Evolutionary conservation across 441 rosid species (phyloP).

Genomic region (Gossypium laxum): DNA sequence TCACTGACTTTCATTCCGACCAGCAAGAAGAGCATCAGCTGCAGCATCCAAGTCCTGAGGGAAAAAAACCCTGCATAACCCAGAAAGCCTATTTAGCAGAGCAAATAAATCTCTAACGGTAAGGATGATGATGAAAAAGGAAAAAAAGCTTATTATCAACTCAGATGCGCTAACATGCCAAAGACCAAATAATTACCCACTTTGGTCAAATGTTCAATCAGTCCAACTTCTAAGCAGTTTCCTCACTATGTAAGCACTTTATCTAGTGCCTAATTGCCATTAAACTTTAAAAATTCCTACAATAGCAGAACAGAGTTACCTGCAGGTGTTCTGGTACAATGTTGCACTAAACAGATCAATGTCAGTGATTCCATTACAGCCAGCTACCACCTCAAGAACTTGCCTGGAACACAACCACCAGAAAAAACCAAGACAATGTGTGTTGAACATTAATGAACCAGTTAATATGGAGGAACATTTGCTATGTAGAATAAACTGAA

Average conservation of each 20-base stretch:
- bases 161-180: neutral
- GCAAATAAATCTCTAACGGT: neutral
- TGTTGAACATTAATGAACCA: neutral
- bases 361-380: constrained; percentile 64
- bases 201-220: neutral
- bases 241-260: neutral
- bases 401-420: constrained; percentile 39
- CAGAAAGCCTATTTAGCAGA: neutral
- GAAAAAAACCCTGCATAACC: constrained; percentile 68
- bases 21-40: constrained; percentile 65
- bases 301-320: constrained; percentile 31
- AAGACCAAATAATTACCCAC: neutral
- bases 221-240: neutral
- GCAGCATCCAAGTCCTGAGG: constrained; percentile 75
- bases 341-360: constrained; percentile 49
- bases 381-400: constrained; percentile 89
- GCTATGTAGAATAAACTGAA: neutral
- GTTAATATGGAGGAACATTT: neutral
- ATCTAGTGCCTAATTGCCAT: neutral
- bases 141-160: neutral
- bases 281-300: neutral
- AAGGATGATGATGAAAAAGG: neutral
- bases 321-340: constrained; percentile 80
- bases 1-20: constrained; percentile 20
- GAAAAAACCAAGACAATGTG: neutral